These are phyloP conservation scores for Austroboletus niveus DNA, from an alignment of 1,284 basidiomycete genomes.

Conservation along the genomic window DNA sequence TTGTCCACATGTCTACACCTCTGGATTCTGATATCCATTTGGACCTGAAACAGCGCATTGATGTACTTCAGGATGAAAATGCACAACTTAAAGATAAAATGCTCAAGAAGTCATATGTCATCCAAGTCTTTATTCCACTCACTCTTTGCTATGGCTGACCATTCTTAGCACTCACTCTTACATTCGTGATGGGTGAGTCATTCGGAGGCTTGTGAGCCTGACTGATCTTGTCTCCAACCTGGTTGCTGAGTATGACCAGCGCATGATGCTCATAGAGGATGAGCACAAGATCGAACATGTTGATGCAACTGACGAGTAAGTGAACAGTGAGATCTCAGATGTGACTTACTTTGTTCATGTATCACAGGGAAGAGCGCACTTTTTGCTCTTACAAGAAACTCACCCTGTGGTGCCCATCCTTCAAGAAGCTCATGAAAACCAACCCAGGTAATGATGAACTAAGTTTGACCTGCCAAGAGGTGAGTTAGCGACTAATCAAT, in stretches of 20 bases:
- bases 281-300: background rate
- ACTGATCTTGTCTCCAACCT: constrained; percentile 3
- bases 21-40: too few species aligned
- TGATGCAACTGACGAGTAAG: background rate
- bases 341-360: background rate
- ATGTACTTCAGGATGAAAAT: constrained; percentile 6
- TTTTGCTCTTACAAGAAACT: constrained; percentile 14
- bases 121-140: background rate
- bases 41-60: background rate
- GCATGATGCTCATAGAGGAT: background rate
- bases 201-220: constrained; percentile 9
- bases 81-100: background rate
- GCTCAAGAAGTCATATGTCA: background rate
- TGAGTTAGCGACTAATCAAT: background rate
- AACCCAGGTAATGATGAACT: background rate
- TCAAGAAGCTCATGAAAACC: background rate
- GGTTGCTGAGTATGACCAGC: constrained; percentile 7
- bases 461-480: background rate
- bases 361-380: constrained; percentile 4
- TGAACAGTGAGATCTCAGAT: background rate
- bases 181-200: constrained; percentile 3
- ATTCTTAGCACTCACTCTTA: background rate
- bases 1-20: too few species aligned
- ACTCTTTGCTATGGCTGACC: background rate
- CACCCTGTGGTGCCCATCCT: constrained; percentile 2